Evolutionary conservation across 2,329 filamentous ascomycete genomes (phyloP), one percentile per base, ranked within the genome.

Genomic region (Beauveria pseudobassiana): DNA sequence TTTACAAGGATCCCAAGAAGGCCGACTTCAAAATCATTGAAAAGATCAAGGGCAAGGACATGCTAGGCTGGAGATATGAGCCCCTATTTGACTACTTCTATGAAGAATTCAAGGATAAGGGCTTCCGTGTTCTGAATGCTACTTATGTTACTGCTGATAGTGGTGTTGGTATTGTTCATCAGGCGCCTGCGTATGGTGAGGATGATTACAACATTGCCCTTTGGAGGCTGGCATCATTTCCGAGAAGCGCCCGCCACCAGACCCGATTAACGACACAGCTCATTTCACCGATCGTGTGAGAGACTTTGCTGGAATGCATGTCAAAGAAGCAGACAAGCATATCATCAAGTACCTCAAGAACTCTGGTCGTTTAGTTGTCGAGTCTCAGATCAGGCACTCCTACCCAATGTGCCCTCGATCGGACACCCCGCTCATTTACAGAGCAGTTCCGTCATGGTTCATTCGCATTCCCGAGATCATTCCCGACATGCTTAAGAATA

Each of bases 1-100:
- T 97, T 2, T 97, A 96, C 79, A 97, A 97, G 74, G 91, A 96
- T 67, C 89, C 89, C 8, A 97, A 96, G 79, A 96, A 96, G 79
- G 92, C 92, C 55, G 96, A 96, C 73, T 96, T 87, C 77, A 91
- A 91, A 78, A 81, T 95, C 57, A 72, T 96, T 16, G 83, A 89
- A 65, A 93, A 89, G 70, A 76, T 96, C 67, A 89, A 87, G 76
- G 93, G 93, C 54, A 89, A 86, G 66, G 87, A 92, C 52, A 91
- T 97, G 87, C 77, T 90, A 38, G 91, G 90, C 45, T 96, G 91
- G 90, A 89, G 87, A 72, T 98, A 97, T 71, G 81, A 91, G 73
- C 93, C 93, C 7, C 82, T 93, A 0, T 98, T 97, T 74, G 83
- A 89, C 71, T 97, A 96, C 77, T 93, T 95, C 74, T 89, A 89